Percentiles rank a stretch among this genome's conserved stretches.
Conservation (phyloP, 768 basidiomycete species). For the Pleurotus pulmonarius region DNA sequence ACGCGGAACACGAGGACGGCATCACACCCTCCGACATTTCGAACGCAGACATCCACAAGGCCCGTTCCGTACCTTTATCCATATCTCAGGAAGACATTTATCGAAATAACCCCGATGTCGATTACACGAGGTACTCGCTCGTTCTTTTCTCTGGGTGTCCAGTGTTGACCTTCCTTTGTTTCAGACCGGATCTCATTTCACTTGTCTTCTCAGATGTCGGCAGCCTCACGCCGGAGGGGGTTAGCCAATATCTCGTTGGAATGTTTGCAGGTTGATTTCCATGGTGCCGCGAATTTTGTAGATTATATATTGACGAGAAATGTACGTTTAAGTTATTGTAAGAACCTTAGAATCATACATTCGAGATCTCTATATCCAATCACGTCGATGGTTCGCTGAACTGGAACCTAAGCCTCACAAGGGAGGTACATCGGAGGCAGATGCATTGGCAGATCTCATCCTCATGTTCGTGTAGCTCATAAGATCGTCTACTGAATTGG, state of each 20-base stretch:
- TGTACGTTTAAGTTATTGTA: no score
- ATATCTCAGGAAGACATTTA: constrained; percentile 85
- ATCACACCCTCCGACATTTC: constrained; percentile 5
- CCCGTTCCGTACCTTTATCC: constrained; percentile 15
- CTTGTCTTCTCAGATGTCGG: constrained; percentile 95
- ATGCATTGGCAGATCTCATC: no score
- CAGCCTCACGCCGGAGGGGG: constrained; percentile 86
- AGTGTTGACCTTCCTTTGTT: constrained; percentile 5
- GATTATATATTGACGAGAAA: no score
- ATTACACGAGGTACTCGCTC: constrained; percentile 77
- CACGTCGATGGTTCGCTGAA: not conserved
- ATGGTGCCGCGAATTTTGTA: not conserved
- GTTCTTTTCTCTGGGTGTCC: not conserved
- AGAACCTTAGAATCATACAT: not conserved
- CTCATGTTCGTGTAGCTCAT: no score
- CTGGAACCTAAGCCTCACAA: no score
- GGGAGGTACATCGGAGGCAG: no score
- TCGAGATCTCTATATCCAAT: constrained; percentile 1
- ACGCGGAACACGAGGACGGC: constrained; percentile 9
- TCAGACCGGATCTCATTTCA: constrained; percentile 87
- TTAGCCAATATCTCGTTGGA: constrained; percentile 92
- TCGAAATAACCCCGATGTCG: constrained; percentile 84
- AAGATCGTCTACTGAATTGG: not conserved
- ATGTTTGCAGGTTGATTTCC: constrained; percentile 73
- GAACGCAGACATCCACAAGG: constrained; percentile 10